Percentiles rank a stretch among this genome's conserved stretches.
These are phyloP conservation scores for Neurospora tetraspora DNA, from an alignment of 495 filamentous ascomycete genomes.

Conservation along the genomic window DNA sequence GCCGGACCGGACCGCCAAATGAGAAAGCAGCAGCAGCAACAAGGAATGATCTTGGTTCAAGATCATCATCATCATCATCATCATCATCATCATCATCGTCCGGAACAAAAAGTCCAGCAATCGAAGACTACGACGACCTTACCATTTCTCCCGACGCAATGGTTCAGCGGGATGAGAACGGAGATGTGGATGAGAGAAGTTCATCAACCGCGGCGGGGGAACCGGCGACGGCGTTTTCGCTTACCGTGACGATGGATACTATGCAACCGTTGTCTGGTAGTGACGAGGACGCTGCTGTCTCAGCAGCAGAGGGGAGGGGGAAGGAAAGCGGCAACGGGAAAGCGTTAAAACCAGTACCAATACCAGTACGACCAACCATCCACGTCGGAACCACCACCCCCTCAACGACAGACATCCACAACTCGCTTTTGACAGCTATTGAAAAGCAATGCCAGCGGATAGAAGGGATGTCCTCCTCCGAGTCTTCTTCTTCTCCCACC, in stretches of 20 bases:
- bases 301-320: background rate
- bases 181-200: background rate
- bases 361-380: background rate
- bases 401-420: background rate
- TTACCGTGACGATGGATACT: background rate
- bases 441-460: background rate
- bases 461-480: background rate
- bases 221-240: background rate
- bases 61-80: background rate
- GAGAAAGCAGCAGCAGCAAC: background rate
- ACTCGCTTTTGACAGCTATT: background rate
- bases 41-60: too few relatives aligned
- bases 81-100: background rate
- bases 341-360: background rate
- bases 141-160: background rate
- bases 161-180: background rate
- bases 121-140: conserved; percentile 9
- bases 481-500: background rate
- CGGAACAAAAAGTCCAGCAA: background rate
- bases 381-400: background rate
- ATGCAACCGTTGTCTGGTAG: background rate
- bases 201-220: background rate
- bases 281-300: background rate
- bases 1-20: background rate
- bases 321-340: background rate